A percentile compares a stretch with the other conserved stretches of the same genome.
Conservation (phyloP, 495 filamentous ascomycete species). For the Aspergillus mulundensis region DNA sequence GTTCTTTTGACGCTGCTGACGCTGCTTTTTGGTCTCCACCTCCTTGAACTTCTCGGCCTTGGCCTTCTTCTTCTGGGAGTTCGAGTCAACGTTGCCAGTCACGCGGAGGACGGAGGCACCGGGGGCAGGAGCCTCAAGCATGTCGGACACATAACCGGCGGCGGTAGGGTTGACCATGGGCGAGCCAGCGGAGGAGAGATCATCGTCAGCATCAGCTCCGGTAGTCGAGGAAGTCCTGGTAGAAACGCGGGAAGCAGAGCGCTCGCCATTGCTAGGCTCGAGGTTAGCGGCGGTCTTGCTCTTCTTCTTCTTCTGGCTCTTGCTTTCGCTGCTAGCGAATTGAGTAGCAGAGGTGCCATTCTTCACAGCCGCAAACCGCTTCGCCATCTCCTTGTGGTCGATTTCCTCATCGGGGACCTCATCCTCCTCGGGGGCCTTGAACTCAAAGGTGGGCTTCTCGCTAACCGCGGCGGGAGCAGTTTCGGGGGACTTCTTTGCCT, state of each 20-base stretch:
- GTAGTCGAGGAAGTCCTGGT: conserved; percentile 64
- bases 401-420: conserved; percentile 56
- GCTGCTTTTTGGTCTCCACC: conserved; percentile 83
- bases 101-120: conserved; percentile 74
- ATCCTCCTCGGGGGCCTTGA: conserved; percentile 32
- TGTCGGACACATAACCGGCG: conserved; percentile 70
- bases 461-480: conserved; percentile 20
- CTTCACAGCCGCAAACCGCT: conserved; percentile 62
- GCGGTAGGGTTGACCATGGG: conserved; percentile 50
- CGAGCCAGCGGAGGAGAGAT: conserved; percentile 63
- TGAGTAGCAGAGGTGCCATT: conserved; percentile 52
- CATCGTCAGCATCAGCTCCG: conserved; percentile 78
- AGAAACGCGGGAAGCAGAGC: conserved; percentile 43
- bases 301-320: conserved; percentile 59
- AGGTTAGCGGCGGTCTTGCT: conserved; percentile 39
- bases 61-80: conserved; percentile 63
- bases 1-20: conserved; percentile 77
- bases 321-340: conserved; percentile 30
- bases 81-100: conserved; percentile 57
- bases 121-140: conserved; percentile 69
- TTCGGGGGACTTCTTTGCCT: conserved; percentile 34
- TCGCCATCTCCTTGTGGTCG: conserved; percentile 69
- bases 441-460: conserved; percentile 39
- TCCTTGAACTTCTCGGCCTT: conserved; percentile 54
- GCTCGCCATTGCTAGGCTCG: conserved; percentile 33